Base-by-base conservation (phyloP, 208 protist genomes). In the Lotmaria passim region DNA sequence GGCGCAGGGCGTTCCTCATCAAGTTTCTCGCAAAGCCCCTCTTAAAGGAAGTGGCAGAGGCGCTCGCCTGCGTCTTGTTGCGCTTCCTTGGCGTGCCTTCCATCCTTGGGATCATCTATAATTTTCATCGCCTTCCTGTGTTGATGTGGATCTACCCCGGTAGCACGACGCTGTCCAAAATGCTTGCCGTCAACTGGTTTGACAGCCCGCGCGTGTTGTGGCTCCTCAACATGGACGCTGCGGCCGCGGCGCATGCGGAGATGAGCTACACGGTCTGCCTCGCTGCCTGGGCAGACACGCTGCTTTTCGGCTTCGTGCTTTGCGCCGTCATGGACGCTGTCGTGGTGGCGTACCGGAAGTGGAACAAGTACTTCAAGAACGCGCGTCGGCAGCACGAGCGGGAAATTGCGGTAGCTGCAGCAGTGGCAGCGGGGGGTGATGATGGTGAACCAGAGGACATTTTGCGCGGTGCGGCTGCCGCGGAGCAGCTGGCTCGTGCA, bases 21-120 rank as follows among this genome's bases (percentile, higher is more conserved):
- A 28, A 50, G 38, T 68, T 57, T 48, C 23, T 75, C 1, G 26
- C 75, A 8, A 53, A 60, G 21, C 75, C 75, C 10, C 56, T 80
- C 1, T 23, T 67, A 4, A 38, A 36, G 23, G 69, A 80, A 17
- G n/a, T 59, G 0, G 48, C 51, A 0, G 69, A 75, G 57, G 23
- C 59, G 26, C 5, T 67, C 2, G 33, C 30, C 8, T 69, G 75
- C 36, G 23, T 70, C 0, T 26, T 69, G 15, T 23, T 82, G 19
- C 65, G 69, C 21, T 75, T 90, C 58, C 19, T 90, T 17, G 12
- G 67, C 17, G 21, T 73, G 6, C 60, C 83, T 7, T 50, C 87
- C 0, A 28, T 87, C 17, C 19, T 85, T 1, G 69, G 69, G 0
- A 36, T 62, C 28, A 19, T 78, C 11, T 74, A 76, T 69, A 70